Conservation (phyloP, 176 grass and related monocot genomes). For the Neostapfia colusana region DNA sequence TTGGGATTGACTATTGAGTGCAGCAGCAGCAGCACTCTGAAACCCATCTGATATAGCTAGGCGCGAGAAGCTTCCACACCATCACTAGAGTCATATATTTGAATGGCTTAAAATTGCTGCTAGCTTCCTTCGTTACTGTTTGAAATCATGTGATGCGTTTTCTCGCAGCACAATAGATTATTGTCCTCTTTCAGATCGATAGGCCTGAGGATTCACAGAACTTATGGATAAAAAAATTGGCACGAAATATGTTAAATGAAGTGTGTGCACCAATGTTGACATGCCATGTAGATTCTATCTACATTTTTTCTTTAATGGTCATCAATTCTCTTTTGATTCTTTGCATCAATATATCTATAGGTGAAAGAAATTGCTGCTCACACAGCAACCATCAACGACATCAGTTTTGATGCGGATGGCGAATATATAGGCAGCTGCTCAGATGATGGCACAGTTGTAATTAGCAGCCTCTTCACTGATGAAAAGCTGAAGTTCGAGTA, state of each 20-base stretch:
- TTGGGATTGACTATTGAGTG: neutral
- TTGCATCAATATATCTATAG: conserved; percentile 38
- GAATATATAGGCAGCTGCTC: conserved; percentile 98
- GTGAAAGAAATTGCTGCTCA: conserved; percentile 82
- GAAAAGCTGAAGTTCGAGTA: conserved; percentile 93
- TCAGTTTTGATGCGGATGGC: conserved; percentile 81
- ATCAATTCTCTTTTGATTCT: neutral
- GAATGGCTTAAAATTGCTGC: neutral
- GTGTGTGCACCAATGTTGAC: neutral
- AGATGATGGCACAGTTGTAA: conserved; percentile 82
- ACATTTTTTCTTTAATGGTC: neutral
- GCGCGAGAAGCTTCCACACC: neutral
- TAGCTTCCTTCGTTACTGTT: conserved; percentile 7
- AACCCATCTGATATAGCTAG: neutral
- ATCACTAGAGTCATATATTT: neutral
- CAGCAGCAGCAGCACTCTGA: neutral
- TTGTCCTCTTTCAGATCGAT: neutral
- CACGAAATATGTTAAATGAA: neutral
- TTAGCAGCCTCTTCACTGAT: conserved; percentile 91
- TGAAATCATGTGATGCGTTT: neutral
- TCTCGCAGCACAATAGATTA: neutral
- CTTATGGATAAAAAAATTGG: neutral
- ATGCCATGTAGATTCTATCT: neutral
- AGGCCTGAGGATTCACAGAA: neutral
- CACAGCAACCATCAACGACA: conserved; percentile 85